Evolutionary conservation across 345 rosid genomes (phyloP), one percentile per base, ranked within the genome.

Genomic region (Lagerstroemia speciosa): DNA sequence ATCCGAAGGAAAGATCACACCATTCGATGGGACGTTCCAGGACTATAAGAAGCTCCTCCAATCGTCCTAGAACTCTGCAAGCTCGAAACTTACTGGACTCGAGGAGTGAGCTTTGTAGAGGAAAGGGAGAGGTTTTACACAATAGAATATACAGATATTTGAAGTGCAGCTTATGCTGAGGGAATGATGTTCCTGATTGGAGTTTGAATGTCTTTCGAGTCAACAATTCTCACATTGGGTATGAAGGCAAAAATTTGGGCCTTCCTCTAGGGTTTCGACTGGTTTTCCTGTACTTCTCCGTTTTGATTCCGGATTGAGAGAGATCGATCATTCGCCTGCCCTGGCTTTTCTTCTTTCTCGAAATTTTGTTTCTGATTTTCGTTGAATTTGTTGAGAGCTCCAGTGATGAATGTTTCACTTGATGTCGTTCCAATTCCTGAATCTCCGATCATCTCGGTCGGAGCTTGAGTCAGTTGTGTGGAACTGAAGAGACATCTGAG

Each of bases 31-130:
- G 60, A 82, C 83, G 8, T 92, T 94, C 98, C 83, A 78, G 52
- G 99, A 94, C 69, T 94, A 94, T 79, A 94, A 92, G 92, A 94
- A 89, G 74, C 72, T 80, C 43, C 91, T 92, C 73, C 98, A 87
- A 37, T 85, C 91, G 31, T 72, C 87, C 2, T 83, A 73, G 66
- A 36, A 67, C 32, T 12, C 9, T 58, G 3, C 34, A 12, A 27
- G 63, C 4, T 27, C 6, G 7, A 58, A 27, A 58, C 14, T 6
- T 53, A 53, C 10, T 2, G 11, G 30, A 24, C 29, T 53, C 14
- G 29, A 53, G 30, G 7, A 8, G 12, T 2, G 10, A 1, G 60
- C 7, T 53, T n/a, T 9, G 60, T 8, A 24, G 24, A 3, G 55
- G 61, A 26, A 55, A 22, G n/a, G 55, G n/a, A 5, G 26, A 19